Evolutionary conservation across 1,284 basidiomycete genomes (phyloP).

Genomic region (Irpex sp.): DNA sequence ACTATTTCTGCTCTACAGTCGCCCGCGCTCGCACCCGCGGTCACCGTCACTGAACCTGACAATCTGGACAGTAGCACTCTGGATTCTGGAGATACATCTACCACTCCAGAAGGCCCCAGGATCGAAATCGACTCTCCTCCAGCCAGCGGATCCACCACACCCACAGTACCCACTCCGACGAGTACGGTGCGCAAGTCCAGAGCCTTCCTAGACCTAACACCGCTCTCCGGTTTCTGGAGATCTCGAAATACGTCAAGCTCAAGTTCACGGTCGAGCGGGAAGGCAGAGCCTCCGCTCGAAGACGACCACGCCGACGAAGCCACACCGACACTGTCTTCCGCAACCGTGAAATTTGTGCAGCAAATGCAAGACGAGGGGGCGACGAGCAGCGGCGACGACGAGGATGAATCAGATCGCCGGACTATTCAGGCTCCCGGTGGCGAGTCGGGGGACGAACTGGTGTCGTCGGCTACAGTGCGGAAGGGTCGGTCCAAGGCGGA

Average conservation of each 20-base stretch:
- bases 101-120: not conserved
- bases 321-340: slow-evolving; percentile 12
- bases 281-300: slow-evolving; percentile 22
- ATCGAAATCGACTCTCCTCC: slow-evolving; percentile 33
- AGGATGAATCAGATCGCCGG: slow-evolving; percentile 40
- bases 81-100: not conserved
- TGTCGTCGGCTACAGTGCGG: no score
- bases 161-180: slow-evolving; percentile 31
- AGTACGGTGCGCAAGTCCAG: slow-evolving; percentile 34
- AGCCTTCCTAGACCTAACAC: slow-evolving; percentile 53
- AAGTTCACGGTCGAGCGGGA: slow-evolving; percentile 24
- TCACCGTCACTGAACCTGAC: slow-evolving; percentile 9
- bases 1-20: slow-evolving; percentile 26
- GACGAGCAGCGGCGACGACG: slow-evolving; percentile 38
- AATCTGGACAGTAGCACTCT: not conserved
- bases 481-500: slow-evolving; percentile 22
- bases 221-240: slow-evolving; percentile 62
- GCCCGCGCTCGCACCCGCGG: slow-evolving; percentile 22
- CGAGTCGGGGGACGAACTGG: slow-evolving; percentile 26
- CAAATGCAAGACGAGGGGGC: slow-evolving; percentile 5
- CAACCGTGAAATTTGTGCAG: not conserved
- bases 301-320: slow-evolving; percentile 23
- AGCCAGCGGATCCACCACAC: slow-evolving; percentile 52
- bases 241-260: slow-evolving; percentile 56
- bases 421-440: slow-evolving; percentile 42